Conservation (phyloP, 192 early-diverging fungal genomes). For the Piromyces finnis region DNA sequence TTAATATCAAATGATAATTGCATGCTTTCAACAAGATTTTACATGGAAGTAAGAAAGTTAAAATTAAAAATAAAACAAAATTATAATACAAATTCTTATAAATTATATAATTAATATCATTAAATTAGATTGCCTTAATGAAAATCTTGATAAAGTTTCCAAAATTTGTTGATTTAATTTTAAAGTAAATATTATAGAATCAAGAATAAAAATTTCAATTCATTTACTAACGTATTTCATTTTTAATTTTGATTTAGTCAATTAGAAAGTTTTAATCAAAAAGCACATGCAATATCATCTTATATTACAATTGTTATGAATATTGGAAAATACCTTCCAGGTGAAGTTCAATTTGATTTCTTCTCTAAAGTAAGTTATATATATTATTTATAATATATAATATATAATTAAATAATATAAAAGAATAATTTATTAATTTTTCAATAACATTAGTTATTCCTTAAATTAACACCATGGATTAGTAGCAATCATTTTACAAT, state of each 20-base stretch:
- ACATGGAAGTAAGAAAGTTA: not conserved
- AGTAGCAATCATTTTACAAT: constrained; percentile 16
- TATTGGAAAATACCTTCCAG: constrained; percentile 10
- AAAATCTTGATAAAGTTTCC: not conserved
- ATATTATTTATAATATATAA: too few species aligned
- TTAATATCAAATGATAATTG: not conserved
- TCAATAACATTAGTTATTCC: constrained; percentile 1
- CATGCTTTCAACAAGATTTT: not conserved
- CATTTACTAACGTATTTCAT: not conserved
- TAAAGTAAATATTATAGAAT: not conserved
- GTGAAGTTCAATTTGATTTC: constrained; percentile 1
- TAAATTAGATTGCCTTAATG: not conserved
- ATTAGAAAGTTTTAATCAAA: not conserved
- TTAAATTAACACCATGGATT: constrained; percentile 9
- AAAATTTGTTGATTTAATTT: not conserved
- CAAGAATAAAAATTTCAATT: too few species aligned
- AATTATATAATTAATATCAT: too few species aligned
- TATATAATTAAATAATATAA: too few species aligned
- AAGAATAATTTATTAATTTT: too few species aligned
- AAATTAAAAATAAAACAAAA: too few species aligned
- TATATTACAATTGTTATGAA: constrained; percentile 15
- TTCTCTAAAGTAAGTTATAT: not conserved
- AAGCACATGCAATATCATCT: constrained; percentile 17
- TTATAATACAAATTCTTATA: too few species aligned
- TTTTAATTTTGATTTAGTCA: too few species aligned